These are phyloP conservation scores for Venturia nashicola DNA, from an alignment of 2,329 filamentous ascomycete species.

Conservation along the genomic window DNA sequence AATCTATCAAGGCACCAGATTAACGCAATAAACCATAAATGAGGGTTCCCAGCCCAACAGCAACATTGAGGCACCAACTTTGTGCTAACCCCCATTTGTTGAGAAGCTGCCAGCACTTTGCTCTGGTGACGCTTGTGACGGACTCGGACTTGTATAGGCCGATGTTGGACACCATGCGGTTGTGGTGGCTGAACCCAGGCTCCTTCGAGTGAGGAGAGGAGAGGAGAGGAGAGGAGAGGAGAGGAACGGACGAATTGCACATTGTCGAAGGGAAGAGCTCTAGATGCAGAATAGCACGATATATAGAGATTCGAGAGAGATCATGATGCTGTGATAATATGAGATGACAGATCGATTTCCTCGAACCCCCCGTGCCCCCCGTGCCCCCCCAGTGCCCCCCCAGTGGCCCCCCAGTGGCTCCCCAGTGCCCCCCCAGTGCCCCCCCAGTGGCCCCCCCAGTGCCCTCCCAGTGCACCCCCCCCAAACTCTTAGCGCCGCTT, in stretches of 20 bases:
- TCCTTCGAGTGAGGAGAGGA: neutral
- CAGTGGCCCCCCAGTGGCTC: too few relatives aligned
- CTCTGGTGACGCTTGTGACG: neutral
- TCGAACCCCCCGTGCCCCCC: too few relatives aligned
- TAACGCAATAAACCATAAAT: neutral
- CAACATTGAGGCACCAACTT: neutral
- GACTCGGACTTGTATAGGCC: neutral
- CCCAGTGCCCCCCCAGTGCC: too few relatives aligned
- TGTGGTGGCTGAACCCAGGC: neutral
- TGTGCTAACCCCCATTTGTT: neutral
- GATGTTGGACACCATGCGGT: neutral
- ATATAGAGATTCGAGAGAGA: neutral
- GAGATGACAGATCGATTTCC: too few relatives aligned
- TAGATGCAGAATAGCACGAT: neutral
- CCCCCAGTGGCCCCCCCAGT: too few relatives aligned
- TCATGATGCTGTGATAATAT: too few relatives aligned
- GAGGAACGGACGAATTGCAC: neutral
- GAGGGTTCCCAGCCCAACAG: neutral
- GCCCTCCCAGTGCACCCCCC: too few relatives aligned
- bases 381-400: too few relatives aligned
- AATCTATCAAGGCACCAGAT: neutral
- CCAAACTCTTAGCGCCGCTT: neutral
- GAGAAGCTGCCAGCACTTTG: neutral
- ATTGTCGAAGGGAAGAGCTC: neutral
- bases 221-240: too few relatives aligned